Conservation (phyloP, 768 basidiomycete species). For the Mycena olivaceomarginata region DNA sequence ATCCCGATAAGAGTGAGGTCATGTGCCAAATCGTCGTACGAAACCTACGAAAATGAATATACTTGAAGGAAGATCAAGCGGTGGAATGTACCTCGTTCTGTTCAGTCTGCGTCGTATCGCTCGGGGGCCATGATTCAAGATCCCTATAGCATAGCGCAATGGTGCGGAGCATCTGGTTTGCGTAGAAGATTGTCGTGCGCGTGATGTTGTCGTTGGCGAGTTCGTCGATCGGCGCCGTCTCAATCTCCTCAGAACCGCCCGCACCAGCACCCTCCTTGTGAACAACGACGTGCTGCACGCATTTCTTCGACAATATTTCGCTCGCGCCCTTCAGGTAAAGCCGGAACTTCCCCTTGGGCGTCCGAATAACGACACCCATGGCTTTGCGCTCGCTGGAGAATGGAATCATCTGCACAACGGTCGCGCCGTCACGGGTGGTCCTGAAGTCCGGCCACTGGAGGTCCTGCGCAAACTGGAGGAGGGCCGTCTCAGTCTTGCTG, state of each 20-base stretch:
- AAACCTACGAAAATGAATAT: constrained; percentile 64
- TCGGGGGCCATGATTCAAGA: constrained; percentile 90
- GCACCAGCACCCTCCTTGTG: constrained; percentile 53
- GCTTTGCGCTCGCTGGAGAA: constrained; percentile 96
- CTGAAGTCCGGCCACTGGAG: constrained; percentile 86
- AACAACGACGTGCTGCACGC: constrained; percentile 85
- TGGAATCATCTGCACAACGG: constrained; percentile 91
- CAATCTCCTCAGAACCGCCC: constrained; percentile 59
- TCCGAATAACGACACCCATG: constrained; percentile 92
- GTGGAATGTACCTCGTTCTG: constrained; percentile 70
- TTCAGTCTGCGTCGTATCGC: constrained; percentile 58
- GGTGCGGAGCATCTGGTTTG: constrained; percentile 95
- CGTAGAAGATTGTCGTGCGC: constrained; percentile 97
- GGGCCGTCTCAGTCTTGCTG: constrained; percentile 96
- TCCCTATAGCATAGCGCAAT: constrained; percentile 97
- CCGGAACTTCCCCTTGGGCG: constrained; percentile 73
- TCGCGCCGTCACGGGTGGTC: constrained; percentile 74
- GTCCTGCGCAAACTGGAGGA: constrained; percentile 90
- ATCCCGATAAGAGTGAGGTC: constrained; percentile 93
- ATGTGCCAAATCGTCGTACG: constrained; percentile 79
- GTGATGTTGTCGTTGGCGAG: constrained; percentile 88
- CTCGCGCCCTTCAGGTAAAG: constrained; percentile 95
- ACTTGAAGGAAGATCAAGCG: background rate
- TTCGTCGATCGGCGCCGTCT: constrained; percentile 78
- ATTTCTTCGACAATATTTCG: constrained; percentile 92